These are phyloP conservation scores for Suillus decipiens DNA, from an alignment of 768 basidiomycete genomes.

Conservation along the genomic window DNA sequence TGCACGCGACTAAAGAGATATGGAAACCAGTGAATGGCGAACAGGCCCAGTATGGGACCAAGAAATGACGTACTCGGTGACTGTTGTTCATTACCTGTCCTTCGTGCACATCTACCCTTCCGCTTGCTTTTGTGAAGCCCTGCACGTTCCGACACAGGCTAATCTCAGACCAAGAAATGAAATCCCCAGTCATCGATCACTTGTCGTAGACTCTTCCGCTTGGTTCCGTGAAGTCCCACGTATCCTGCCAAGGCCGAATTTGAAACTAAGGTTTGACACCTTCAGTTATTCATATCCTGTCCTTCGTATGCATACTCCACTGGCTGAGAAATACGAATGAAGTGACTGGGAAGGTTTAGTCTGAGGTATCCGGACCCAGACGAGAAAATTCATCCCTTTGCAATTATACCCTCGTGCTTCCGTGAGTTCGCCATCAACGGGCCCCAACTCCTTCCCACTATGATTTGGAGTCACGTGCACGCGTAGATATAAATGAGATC, in stretches of 20 bases:
- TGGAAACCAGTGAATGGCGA: slow-evolving; percentile 63
- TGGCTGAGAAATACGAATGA: not conserved
- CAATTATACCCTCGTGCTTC: slow-evolving; percentile 2
- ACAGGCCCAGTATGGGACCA: not conserved
- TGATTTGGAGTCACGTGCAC: slow-evolving; percentile 7
- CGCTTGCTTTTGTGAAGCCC: not conserved
- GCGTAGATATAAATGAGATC: slow-evolving; percentile 21
- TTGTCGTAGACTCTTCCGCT: not conserved
- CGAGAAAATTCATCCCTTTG: slow-evolving; percentile 9
- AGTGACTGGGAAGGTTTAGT: not conserved
- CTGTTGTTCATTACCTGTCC: not conserved
- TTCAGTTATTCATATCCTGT: not conserved
- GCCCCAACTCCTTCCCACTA: slow-evolving; percentile 2
- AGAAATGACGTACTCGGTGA: not conserved
- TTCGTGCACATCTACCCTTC: not conserved
- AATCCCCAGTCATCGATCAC: not conserved
- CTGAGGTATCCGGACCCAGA: not conserved
- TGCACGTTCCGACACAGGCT: not conserved
- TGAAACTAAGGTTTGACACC: not conserved
- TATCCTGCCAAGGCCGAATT: not conserved
- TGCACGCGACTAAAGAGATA: slow-evolving; percentile 86
- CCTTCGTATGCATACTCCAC: not conserved
- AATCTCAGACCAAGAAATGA: not conserved
- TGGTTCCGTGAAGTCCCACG: not conserved
- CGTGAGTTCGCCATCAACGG: slow-evolving; percentile 7